phyloP scores from a whole-genome alignment of 2,329 filamentous ascomycete species.

The Cordyceps javanica region DNA sequence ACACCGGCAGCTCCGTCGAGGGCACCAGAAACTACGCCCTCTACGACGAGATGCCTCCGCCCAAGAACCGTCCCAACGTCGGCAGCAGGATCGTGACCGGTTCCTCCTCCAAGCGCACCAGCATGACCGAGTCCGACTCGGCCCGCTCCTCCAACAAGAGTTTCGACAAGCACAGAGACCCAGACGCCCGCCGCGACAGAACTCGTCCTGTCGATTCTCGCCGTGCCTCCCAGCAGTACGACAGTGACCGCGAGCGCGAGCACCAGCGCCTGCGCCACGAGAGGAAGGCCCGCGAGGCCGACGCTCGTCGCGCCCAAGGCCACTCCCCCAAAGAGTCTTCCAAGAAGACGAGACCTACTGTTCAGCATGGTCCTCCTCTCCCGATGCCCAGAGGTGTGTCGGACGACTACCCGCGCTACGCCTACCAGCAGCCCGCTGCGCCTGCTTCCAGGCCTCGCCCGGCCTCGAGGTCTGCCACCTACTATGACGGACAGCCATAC shows the following conservation, averaged over 20 bases:
- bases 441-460: conserved; percentile 27
- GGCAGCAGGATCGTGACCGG: conserved; percentile 43
- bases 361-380: conserved; percentile 29
- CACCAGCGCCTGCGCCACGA: conserved; percentile 15
- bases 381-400: conserved; percentile 26
- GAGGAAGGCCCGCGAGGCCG: conserved; percentile 19
- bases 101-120: conserved; percentile 25
- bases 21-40: conserved; percentile 40
- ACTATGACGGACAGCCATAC: conserved; percentile 28
- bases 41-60: conserved; percentile 32
- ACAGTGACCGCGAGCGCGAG: conserved; percentile 23
- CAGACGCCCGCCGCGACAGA: not conserved
- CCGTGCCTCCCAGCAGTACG: conserved; percentile 18
- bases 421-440: conserved; percentile 27
- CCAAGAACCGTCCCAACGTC: conserved; percentile 46
- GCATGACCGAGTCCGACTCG: conserved; percentile 37
- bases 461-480: conserved; percentile 29
- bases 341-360: conserved; percentile 20
- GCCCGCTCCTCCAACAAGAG: conserved; percentile 31
- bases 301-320: not conserved
- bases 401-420: conserved; percentile 31
- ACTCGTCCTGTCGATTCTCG: not conserved
- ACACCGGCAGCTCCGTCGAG: conserved; percentile 36
- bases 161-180: conserved; percentile 20
- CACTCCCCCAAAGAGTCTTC: conserved; percentile 19